Conservation (phyloP, 2,329 filamentous ascomycete species). For the Verruconis gallopava region DNA sequence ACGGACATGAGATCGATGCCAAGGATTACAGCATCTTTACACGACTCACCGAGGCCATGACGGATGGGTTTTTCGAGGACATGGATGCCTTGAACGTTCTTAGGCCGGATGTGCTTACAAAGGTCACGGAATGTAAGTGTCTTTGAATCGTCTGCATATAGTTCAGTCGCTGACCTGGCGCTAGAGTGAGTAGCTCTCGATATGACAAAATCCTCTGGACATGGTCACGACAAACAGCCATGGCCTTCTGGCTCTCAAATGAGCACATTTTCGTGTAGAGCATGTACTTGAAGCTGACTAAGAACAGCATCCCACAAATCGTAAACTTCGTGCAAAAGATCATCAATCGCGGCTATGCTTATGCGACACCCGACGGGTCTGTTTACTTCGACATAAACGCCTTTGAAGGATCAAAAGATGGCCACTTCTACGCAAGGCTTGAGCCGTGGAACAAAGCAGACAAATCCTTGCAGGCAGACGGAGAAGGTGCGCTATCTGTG, state of each 20-base stretch:
- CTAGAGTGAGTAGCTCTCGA: too few relatives aligned
- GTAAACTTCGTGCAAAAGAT: constrained; percentile 73
- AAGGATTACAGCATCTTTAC: constrained; percentile 69
- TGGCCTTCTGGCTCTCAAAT: too few relatives aligned
- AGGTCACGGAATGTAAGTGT: constrained; percentile 97
- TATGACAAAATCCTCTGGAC: too few relatives aligned
- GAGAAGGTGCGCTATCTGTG: constrained; percentile 64
- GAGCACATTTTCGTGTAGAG: too few relatives aligned
- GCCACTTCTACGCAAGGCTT: constrained; percentile 74
- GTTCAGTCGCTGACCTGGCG: too few relatives aligned
- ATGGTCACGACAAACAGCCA: too few relatives aligned
- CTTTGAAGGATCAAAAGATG: constrained; percentile 58
- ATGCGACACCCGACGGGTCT: constrained; percentile 60
- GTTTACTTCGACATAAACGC: constrained; percentile 88
- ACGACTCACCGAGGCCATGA: constrained; percentile 72
- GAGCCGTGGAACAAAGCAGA: constrained; percentile 78
- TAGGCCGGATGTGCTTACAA: constrained; percentile 65
- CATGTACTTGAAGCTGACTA: too few relatives aligned
- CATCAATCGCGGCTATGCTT: constrained; percentile 75
- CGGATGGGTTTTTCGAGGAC: constrained; percentile 76
- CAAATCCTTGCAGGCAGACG: constrained; percentile 71
- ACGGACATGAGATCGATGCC: constrained; percentile 44
- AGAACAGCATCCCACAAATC: constrained; percentile 74
- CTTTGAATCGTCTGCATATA: too few relatives aligned
- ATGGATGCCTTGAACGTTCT: constrained; percentile 79